phyloP scores from a whole-genome alignment of 2,329 filamentous ascomycete genomes.

The Biscogniauxia mediterranea region DNA sequence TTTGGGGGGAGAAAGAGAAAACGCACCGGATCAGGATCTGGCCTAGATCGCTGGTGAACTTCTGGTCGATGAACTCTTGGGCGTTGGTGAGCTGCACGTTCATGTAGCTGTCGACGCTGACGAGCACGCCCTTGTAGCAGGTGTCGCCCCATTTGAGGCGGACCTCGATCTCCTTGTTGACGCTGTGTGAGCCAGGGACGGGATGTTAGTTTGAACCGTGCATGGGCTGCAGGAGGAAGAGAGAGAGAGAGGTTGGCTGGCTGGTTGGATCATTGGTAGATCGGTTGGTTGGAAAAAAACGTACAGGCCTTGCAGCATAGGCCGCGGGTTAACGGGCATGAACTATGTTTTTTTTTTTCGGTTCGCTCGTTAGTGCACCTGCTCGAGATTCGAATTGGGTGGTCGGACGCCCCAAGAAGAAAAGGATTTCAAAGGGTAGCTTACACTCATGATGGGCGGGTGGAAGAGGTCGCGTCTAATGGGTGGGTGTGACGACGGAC shows the following conservation, averaged over 20 bases:
- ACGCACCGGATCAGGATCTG: conserved; percentile 86
- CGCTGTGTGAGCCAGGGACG: conserved; percentile 45
- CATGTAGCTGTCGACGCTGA: conserved; percentile 98
- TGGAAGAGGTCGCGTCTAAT: conserved; percentile 10
- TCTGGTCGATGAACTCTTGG: conserved; percentile 87
- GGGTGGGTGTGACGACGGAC: conserved; percentile 5
- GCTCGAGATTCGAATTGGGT: background rate
- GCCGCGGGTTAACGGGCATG: conserved; percentile 93
- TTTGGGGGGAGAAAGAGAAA: conserved; percentile 1
- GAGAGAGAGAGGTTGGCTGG: background rate
- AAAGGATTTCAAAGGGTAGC: conserved; percentile 1
- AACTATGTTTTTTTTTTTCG: conserved; percentile 49
- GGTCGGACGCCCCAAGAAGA: too few species aligned
- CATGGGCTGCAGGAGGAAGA: conserved; percentile 8
- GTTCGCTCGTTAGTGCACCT: background rate
- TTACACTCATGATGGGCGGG: conserved; percentile 37
- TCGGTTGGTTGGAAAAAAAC: conserved; percentile 33
- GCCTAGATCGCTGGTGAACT: conserved; percentile 80
- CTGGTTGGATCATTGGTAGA: background rate
- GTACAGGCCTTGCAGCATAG: conserved; percentile 90
- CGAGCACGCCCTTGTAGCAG: conserved; percentile 91
- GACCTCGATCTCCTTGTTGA: conserved; percentile 87
- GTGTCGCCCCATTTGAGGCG: conserved; percentile 97
- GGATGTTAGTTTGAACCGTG: conserved; percentile 1
- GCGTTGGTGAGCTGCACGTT: conserved; percentile 91